Percentiles rank a stretch among this genome's conserved stretches.
Evolutionary conservation across 2,329 filamentous ascomycete genomes (phyloP).

Genomic region (Venturia asperata): DNA sequence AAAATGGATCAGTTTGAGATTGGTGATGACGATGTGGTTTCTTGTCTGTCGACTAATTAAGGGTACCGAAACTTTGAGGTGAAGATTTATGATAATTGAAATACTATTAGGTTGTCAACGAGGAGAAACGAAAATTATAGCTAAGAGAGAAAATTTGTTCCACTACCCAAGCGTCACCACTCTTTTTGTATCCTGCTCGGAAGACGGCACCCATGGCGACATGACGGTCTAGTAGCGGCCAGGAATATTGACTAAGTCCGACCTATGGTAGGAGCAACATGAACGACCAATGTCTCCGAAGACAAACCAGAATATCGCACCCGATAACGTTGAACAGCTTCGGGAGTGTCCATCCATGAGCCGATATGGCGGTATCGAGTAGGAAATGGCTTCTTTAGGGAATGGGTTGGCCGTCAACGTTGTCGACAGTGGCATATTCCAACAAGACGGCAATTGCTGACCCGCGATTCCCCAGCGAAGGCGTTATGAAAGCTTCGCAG

Average conservation of each 20-base stretch:
- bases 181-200: background rate
- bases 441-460: no score
- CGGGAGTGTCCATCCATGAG: background rate
- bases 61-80: background rate
- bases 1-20: background rate
- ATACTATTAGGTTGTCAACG: background rate
- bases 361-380: background rate
- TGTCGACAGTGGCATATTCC: no score
- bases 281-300: background rate
- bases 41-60: background rate
- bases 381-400: no score
- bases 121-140: background rate
- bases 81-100: background rate
- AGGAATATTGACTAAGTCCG: constrained; percentile 7
- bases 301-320: background rate
- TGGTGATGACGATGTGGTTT: background rate
- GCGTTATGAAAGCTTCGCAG: background rate
- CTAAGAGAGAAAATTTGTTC: background rate
- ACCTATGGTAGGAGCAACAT: background rate
- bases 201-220: constrained; percentile 8
- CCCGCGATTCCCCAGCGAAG: no score
- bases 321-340: background rate
- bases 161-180: background rate
- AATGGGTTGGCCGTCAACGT: no score
- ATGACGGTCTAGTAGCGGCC: constrained; percentile 1